Conservation (phyloP, 2,329 filamentous ascomycete species). For the Ploettnerulaceae sp. region DNA sequence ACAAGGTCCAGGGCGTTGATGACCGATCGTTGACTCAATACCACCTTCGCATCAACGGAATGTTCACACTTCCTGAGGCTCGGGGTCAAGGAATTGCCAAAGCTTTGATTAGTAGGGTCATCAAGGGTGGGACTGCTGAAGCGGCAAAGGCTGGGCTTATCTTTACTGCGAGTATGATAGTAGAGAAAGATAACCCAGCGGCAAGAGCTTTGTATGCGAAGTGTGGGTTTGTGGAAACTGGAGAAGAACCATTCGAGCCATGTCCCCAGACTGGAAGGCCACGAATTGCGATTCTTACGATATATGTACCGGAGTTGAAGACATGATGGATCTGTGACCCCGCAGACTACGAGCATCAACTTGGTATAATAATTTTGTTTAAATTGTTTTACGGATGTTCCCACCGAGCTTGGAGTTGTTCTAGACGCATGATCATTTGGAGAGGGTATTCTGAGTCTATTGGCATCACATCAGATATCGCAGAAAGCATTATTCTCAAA, state of each 20-base stretch:
- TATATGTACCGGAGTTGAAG: slow-evolving; percentile 11
- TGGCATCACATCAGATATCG: too few relatives aligned
- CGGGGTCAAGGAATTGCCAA: slow-evolving; percentile 36
- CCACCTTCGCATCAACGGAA: slow-evolving; percentile 36
- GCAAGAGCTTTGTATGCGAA: slow-evolving; percentile 36
- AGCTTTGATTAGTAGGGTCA: slow-evolving; percentile 31
- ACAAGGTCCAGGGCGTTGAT: neutral
- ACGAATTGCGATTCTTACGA: slow-evolving; percentile 20
- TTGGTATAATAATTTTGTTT: too few relatives aligned
- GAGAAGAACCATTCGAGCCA: slow-evolving; percentile 18
- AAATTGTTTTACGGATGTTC: too few relatives aligned
- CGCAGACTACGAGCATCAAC: too few relatives aligned
- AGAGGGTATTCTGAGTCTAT: too few relatives aligned
- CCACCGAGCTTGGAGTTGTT: too few relatives aligned
- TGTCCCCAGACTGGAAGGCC: slow-evolving; percentile 4
- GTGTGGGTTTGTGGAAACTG: slow-evolving; percentile 34
- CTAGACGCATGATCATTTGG: too few relatives aligned
- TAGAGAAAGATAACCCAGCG: slow-evolving; percentile 34
- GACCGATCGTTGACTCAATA: slow-evolving; percentile 7
- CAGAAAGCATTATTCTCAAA: too few relatives aligned
- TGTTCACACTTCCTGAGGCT: slow-evolving; percentile 37
- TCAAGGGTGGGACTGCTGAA: slow-evolving; percentile 28
- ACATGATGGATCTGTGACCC: neutral
- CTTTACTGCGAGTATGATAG: slow-evolving; percentile 34
- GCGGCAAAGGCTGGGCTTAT: slow-evolving; percentile 21